A percentile compares a stretch with the other conserved stretches of the same genome.
These are phyloP conservation scores for Penicillium flavigenum DNA, from an alignment of 495 filamentous ascomycete genomes.

Conservation along the genomic window DNA sequence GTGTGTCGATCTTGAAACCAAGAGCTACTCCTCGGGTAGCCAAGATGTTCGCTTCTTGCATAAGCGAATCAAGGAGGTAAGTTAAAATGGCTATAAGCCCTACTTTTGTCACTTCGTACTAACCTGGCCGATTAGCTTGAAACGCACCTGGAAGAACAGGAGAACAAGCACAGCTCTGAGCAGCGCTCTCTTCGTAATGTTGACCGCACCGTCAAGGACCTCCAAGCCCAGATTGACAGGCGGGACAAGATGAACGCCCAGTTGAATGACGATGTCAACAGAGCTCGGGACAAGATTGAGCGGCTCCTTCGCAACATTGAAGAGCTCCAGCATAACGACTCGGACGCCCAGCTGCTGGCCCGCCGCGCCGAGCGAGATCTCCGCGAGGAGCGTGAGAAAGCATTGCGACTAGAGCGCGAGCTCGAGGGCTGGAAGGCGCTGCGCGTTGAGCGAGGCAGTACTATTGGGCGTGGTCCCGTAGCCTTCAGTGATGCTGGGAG, in stretches of 20 bases:
- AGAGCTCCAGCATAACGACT: conserved; percentile 85
- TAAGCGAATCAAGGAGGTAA: conserved; percentile 93
- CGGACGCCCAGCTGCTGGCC: conserved; percentile 71
- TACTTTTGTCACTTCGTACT: conserved; percentile 8
- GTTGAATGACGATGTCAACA: conserved; percentile 75
- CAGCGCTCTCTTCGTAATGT: conserved; percentile 88
- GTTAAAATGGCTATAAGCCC: conserved; percentile 13
- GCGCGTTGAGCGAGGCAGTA: conserved; percentile 58
- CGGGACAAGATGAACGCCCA: conserved; percentile 80
- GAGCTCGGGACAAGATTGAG: conserved; percentile 84
- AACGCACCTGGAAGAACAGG: conserved; percentile 82
- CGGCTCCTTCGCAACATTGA: conserved; percentile 87
- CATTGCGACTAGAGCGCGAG: conserved; percentile 79
- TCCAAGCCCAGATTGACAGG: conserved; percentile 88
- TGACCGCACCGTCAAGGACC: conserved; percentile 90
- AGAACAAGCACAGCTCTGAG: conserved; percentile 71
- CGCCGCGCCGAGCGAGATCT: conserved; percentile 87
- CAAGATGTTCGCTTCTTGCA: conserved; percentile 95
- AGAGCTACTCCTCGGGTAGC: conserved; percentile 89
- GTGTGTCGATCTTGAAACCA: conserved; percentile 92
- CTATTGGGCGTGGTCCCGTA: conserved; percentile 33
- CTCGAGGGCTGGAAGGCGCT: conserved; percentile 80
- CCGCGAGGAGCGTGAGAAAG: conserved; percentile 84
- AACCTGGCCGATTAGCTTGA: conserved; percentile 66
- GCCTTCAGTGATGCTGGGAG: conserved; percentile 44